phyloP scores from a whole-genome alignment of 306 rosid genomes.

The Astragalus glycyphyllos region DNA sequence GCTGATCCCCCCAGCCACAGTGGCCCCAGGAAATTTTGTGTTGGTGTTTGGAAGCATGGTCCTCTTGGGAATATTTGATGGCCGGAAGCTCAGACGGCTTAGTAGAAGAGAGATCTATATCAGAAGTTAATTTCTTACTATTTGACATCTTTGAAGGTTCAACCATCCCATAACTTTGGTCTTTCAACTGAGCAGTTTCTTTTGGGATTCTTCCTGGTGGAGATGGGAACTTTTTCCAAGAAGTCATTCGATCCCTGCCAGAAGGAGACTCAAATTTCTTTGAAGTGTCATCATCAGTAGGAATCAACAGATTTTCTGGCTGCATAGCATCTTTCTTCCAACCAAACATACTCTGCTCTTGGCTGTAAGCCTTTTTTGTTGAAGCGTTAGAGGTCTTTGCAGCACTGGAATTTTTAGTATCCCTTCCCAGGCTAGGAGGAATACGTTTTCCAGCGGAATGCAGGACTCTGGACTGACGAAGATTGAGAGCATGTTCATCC shows the following conservation, averaged over 20 bases:
- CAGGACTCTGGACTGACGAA: constrained; percentile 80
- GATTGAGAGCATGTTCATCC: constrained; percentile 80
- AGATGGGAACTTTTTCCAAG: constrained; percentile 92
- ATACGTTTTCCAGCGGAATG: constrained; percentile 70
- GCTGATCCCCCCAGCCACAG: constrained; percentile 98
- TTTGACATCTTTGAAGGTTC: constrained; percentile 63
- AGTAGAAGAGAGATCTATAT: constrained; percentile 55
- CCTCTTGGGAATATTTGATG: constrained; percentile 79
- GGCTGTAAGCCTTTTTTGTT: constrained; percentile 83
- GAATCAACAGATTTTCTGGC: constrained; percentile 50
- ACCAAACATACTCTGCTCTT: constrained; percentile 71
- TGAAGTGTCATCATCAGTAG: constrained; percentile 58
- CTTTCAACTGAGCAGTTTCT: constrained; percentile 65
- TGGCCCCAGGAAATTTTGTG: constrained; percentile 90
- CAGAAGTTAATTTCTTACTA: constrained; percentile 58
- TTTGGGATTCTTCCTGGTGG: constrained; percentile 60
- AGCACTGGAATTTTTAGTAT: constrained; percentile 59
- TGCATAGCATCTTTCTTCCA: constrained; percentile 71
- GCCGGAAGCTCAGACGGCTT: constrained; percentile 71
- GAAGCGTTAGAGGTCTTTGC: constrained; percentile 68
- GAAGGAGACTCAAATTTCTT: constrained; percentile 64
- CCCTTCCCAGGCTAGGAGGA: constrained; percentile 70
- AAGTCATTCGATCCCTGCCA: constrained; percentile 75
- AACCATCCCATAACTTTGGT: constrained; percentile 59
- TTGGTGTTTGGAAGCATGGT: constrained; percentile 84